Evolutionary conservation across 2,329 filamentous ascomycete species (phyloP).

Genomic region (Chaetomiaceae sp.): DNA sequence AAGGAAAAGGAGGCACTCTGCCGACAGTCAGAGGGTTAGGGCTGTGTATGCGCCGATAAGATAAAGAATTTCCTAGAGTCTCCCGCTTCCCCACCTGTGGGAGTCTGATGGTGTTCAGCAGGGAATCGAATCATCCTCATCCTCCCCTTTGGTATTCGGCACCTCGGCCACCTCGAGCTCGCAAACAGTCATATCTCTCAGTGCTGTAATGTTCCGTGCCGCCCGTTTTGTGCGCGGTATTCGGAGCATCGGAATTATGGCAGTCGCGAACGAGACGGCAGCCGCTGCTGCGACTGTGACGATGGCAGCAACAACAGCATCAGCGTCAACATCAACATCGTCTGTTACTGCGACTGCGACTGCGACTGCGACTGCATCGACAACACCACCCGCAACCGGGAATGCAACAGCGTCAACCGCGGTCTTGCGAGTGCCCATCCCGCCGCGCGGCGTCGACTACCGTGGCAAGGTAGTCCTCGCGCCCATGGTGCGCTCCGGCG

Average conservation of each 20-base stretch:
- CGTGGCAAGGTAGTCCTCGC: slow-evolving; percentile 89
- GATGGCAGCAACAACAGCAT: neutral
- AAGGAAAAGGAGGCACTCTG: too few species aligned
- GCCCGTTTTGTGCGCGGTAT: slow-evolving; percentile 11
- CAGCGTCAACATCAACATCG: too few species aligned
- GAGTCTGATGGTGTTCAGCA: too few species aligned
- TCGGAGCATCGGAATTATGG: slow-evolving; percentile 8
- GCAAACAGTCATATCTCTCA: neutral
- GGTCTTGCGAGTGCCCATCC: slow-evolving; percentile 69
- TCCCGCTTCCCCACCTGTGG: too few species aligned
- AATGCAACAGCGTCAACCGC: neutral
- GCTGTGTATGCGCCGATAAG: too few species aligned
- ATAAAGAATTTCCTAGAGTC: too few species aligned
- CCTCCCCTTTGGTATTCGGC: too few species aligned
- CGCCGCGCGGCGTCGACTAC: slow-evolving; percentile 84
- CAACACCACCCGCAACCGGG: neutral
- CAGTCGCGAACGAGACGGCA: slow-evolving; percentile 4
- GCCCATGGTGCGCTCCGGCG: slow-evolving; percentile 97
- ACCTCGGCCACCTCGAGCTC: neutral
- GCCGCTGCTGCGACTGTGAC: neutral
- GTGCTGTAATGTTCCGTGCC: slow-evolving; percentile 8
- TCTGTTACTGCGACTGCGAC: neutral
- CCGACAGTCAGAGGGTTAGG: too few species aligned
- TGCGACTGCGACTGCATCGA: neutral
- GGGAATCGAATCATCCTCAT: too few species aligned